Base-by-base conservation (phyloP, 148 eudicot genomes). In the Polygonum maritimum region DNA sequence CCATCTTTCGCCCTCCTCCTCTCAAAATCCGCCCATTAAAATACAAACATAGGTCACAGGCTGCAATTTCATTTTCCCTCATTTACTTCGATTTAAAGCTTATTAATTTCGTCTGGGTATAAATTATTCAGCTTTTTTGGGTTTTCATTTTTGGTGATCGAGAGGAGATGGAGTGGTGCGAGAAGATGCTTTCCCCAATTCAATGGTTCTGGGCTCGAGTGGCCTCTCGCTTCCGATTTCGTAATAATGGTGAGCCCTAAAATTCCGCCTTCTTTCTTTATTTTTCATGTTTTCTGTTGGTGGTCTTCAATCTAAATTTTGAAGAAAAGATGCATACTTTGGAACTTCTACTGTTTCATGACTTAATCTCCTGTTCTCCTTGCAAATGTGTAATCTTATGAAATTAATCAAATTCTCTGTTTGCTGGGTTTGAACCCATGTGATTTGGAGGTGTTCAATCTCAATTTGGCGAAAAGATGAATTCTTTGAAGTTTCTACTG, bases 121-220 rank as follows among this genome's bases (percentile, higher is more conserved):
- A 67, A 10, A 60, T 60, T 9, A 35, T 16, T 67, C 45, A 38
- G 39, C n/a, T n/a, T 36, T 67, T 35, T 4, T 67, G 16, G 44
- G 71, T 19, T 67, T 35, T 35, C 4, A 13, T 36, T 67, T 38
- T 16, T 7, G 69, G 36, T 0, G 65, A 21, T 31, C 18, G 33
- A 67, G 19, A 35, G 71, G 71, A 16, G 38, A 39, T 83, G 85
- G 82, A 80, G 74, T 83, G 48, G 78, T 77, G 74, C 76, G 54
- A 40, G 63, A 83, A 77, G 41, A 75, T 80, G 80, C 12, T 67
- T 36, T 21, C 26, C 55, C 82, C 85, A 2, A 14, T 80, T 67
- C 80, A 62, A 40, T 80, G 69, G 73, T 71, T 75, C 51, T 83
- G 85, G 82, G 35, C 39, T 26, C 33, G 51, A 22, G 78, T 83